phyloP scores from a whole-genome alignment of 2,329 filamentous ascomycete species.

The Colletotrichum limetticola region DNA sequence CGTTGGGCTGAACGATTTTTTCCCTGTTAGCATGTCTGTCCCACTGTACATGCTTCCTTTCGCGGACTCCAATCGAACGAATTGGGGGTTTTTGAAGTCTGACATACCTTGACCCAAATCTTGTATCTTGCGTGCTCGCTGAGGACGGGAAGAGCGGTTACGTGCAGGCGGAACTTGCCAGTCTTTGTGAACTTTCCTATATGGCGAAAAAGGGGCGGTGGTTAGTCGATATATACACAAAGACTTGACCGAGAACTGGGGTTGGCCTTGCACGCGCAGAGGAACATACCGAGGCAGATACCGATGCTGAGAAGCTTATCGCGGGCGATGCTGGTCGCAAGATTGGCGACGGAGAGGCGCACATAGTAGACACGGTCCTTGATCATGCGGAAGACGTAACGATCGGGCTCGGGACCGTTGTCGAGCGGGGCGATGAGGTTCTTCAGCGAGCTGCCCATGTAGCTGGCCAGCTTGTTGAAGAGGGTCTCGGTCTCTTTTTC shows the following conservation, averaged over 20 bases:
- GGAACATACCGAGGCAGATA: slow-evolving; percentile 74
- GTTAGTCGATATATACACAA: not conserved
- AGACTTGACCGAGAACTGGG: not conserved
- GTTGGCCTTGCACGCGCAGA: not conserved
- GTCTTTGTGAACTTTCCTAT: slow-evolving; percentile 94
- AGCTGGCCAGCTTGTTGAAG: slow-evolving; percentile 93
- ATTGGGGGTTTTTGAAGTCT: not conserved
- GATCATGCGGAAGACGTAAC: slow-evolving; percentile 83
- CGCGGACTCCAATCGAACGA: not conserved
- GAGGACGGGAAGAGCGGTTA: slow-evolving; percentile 88
- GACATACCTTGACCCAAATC: slow-evolving; percentile 82
- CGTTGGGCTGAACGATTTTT: slow-evolving; percentile 68
- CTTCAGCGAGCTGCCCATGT: slow-evolving; percentile 88
- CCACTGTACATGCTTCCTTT: too few relatives aligned
- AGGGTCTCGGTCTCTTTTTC: slow-evolving; percentile 83
- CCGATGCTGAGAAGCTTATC: slow-evolving; percentile 88
- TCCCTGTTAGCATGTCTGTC: not conserved
- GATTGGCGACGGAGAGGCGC: slow-evolving; percentile 86
- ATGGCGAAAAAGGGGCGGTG: not conserved
- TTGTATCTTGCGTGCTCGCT: slow-evolving; percentile 94
- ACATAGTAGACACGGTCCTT: slow-evolving; percentile 88
- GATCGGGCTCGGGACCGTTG: slow-evolving; percentile 74
- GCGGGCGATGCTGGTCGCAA: slow-evolving; percentile 86
- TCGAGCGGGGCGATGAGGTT: slow-evolving; percentile 82
- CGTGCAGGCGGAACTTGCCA: slow-evolving; percentile 93